Conservation (phyloP, 352 stramenopile species). For the Pythium phragmitis region DNA sequence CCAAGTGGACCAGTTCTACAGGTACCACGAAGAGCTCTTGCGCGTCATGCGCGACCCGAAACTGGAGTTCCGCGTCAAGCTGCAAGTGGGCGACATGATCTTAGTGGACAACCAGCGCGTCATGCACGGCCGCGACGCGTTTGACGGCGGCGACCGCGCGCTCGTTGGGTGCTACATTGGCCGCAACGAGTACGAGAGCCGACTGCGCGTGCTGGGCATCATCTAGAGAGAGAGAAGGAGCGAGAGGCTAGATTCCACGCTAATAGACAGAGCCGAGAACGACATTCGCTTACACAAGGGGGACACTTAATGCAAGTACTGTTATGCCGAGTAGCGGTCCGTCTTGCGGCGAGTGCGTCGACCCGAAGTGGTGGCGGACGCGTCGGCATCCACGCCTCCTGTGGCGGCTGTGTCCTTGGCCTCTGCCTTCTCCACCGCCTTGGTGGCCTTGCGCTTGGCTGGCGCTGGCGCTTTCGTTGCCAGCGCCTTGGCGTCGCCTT, state of each 20-base stretch:
- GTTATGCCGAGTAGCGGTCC: conserved; percentile 1
- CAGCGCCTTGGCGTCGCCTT: conserved; percentile 2
- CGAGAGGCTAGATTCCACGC: not conserved
- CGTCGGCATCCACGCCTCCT: not conserved
- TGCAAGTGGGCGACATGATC: conserved; percentile 83
- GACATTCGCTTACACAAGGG: not conserved
- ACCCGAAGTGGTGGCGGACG: not conserved
- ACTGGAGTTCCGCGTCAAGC: conserved; percentile 61
- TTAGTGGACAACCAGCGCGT: conserved; percentile 88
- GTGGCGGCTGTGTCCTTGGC: not conserved
- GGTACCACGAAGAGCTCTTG: conserved; percentile 67
- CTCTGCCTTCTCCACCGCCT: not conserved
- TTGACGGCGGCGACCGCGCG: conserved; percentile 69
- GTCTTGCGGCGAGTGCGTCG: conserved; percentile 13
- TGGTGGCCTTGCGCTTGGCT: conserved; percentile 18
- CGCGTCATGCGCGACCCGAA: conserved; percentile 55
- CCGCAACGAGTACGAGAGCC: conserved; percentile 82
- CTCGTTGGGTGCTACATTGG: conserved; percentile 90
- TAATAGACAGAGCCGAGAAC: no score
- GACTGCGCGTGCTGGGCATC: conserved; percentile 77
- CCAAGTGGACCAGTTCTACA: conserved; percentile 71
- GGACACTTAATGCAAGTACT: not conserved
- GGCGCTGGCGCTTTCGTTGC: not conserved
- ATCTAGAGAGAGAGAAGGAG: conserved; percentile 41
- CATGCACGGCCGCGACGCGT: conserved; percentile 79